Conservation (phyloP, 2,329 filamentous ascomycete genomes). For the Aspergillus terreus region DNA sequence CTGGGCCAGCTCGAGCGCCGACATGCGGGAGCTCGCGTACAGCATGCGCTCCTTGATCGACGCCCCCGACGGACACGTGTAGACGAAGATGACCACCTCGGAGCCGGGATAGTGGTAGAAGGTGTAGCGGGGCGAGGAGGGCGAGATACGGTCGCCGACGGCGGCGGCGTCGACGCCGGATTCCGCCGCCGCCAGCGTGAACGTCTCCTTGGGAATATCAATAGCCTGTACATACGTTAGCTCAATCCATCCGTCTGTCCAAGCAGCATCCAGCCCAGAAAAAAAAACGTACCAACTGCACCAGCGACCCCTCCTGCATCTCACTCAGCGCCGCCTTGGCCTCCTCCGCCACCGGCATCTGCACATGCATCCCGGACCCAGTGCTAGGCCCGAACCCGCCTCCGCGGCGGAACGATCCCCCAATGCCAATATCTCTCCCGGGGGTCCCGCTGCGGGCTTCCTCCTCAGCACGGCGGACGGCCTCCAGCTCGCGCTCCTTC, state of each 20-base stretch:
- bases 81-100: conserved; percentile 56
- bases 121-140: conserved; percentile 55
- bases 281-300: conserved; percentile 47
- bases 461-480: conserved; percentile 57
- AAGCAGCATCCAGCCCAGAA: not conserved
- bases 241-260: conserved; percentile 1
- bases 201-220: conserved; percentile 49
- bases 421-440: conserved; percentile 46
- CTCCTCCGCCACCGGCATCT: conserved; percentile 52
- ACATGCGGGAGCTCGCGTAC: conserved; percentile 57
- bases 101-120: conserved; percentile 56
- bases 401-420: conserved; percentile 32
- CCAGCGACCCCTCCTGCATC: conserved; percentile 38
- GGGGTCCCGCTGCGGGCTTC: conserved; percentile 53
- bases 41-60: conserved; percentile 66
- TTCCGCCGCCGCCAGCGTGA: conserved; percentile 49
- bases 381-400: conserved; percentile 14
- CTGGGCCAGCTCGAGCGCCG: conserved; percentile 52
- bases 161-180: conserved; percentile 40
- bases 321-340: conserved; percentile 50
- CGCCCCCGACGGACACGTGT: conserved; percentile 58
- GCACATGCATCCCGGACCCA: conserved; percentile 42
- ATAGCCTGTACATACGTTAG: conserved; percentile 34
- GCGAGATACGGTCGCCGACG: conserved; percentile 48
- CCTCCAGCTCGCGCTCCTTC: conserved; percentile 57